These are phyloP conservation scores for Clavispora phyllophila DNA, from an alignment of 805 yeast species.

Conservation along the genomic window DNA sequence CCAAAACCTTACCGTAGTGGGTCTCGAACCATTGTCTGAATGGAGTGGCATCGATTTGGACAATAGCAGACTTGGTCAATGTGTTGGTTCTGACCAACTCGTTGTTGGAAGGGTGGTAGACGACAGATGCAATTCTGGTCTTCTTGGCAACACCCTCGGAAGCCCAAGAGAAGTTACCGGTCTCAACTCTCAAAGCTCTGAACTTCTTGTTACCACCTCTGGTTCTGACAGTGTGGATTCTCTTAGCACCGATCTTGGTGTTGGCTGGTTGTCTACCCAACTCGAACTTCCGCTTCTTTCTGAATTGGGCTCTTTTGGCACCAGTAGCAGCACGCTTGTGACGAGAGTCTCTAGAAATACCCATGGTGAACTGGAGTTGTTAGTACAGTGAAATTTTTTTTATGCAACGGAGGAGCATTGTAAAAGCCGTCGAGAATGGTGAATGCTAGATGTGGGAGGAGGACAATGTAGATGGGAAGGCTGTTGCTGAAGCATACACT, in stretches of 20 bases:
- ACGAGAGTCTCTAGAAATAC: slow-evolving; percentile 99
- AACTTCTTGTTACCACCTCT: slow-evolving; percentile 99
- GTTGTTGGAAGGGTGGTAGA: slow-evolving; percentile 99
- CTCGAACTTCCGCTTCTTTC: slow-evolving; percentile 99
- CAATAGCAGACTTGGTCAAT: slow-evolving; percentile 97
- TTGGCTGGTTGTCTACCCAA: slow-evolving; percentile 99
- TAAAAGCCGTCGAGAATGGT: neutral
- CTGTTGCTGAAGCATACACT: neutral
- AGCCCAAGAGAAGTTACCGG: slow-evolving; percentile 99
- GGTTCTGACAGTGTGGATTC: slow-evolving; percentile 98
- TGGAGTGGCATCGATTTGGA: slow-evolving; percentile 99
- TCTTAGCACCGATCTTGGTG: slow-evolving; percentile 98
- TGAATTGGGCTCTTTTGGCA: slow-evolving; percentile 99
- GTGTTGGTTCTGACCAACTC: slow-evolving; percentile 99
- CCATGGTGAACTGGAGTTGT: slow-evolving; percentile 58
- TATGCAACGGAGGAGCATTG: neutral
- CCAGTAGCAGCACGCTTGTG: slow-evolving; percentile 99
- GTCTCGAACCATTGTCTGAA: slow-evolving; percentile 99
- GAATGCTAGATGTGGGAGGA: neutral
- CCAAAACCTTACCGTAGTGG: slow-evolving; percentile 92
- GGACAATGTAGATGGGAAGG: neutral
- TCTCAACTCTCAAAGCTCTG: slow-evolving; percentile 99
- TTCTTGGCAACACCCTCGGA: slow-evolving; percentile 98
- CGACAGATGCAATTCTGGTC: slow-evolving; percentile 98
- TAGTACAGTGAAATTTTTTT: slow-evolving; percentile 12